Base-by-base conservation (phyloP, 768 basidiomycete species). In the Lentinula sp. region DNA sequence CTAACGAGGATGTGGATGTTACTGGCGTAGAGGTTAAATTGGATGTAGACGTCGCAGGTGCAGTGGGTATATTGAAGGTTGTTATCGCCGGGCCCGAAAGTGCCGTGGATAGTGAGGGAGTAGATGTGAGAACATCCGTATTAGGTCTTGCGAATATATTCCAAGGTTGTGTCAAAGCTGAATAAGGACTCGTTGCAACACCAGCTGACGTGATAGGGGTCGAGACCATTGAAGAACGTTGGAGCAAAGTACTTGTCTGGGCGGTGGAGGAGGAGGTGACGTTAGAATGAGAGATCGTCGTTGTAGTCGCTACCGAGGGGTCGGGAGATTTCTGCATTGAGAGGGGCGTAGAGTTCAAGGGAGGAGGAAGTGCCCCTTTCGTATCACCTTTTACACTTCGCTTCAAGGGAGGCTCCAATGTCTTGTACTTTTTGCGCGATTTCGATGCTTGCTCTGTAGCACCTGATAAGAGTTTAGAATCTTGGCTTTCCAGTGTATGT, bases 331-430 rank as follows among this genome's bases (percentile, higher is more conserved):
- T 74, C 68, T 84, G 83, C 66, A 82, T 73, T 28, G 78, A 67
- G 45, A 89, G 74, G 0, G 90, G 90, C 1, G 83, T 75, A 10
- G 85, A 84, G 1, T 88, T 90, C 16, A 90, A 68, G 3, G 87
- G 88, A 6, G 90, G 89, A 20, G 90, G 87, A 32, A 88, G 70
- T 15, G 81, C 81, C 3, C 78, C 83, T 67, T 83, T 86, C 18
- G 72, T 57, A 54, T 87, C 87, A 46, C 82, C 85, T 66, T 88
- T 88, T 4, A 87, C 77, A 64, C 86, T 88, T 62, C 88, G 79
- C 71, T 85, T 90, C 63, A 90, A 74, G 4, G 86, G 77, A 18
- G 88, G 87, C 59, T 90, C 87, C 2, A 74, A 71, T 9, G 70
- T 72, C 68, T 85, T 89, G 51, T 85, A 85, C 68, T 86, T 89